Base-by-base conservation (phyloP, 805 yeast genomes). In the Starmerella floris region DNA sequence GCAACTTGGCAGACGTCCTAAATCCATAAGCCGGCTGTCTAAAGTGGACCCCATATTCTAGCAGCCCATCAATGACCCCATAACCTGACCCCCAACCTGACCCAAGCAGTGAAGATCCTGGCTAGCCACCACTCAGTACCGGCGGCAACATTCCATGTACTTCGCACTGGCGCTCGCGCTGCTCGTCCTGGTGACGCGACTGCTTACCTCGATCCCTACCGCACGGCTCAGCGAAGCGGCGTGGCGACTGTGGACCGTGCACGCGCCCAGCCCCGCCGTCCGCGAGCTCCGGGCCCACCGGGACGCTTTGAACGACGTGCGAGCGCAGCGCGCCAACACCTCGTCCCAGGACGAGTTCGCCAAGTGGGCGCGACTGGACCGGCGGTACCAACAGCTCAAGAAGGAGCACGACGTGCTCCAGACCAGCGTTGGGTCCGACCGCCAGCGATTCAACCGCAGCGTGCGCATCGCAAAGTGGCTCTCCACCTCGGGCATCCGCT, bases 301-400 rank as follows among this genome's bases (percentile, higher is more conserved):
- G 41, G 51, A 56, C 8, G 72, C 79, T 48, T 71, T 77, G 39
- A 57, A 60, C 15, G 59, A 62, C 17, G 56, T 75, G 20, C 66
- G 72, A 51, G 66, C 63, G 13, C 74, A 77, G 52, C 71, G 84
- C 47, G 65, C 73, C 25, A 49, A 67, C 2, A 72, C 85, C 9
- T 74, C 83, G 42, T 88, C 96, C 1, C 95, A 88, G 60, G 96
- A 91, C 58, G 77, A 91, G 55, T 91, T 88, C 60, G 95, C 96
- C 23, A 78, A 74, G 55, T 91, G 97, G 97, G 93, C 96, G 1
- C 84, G 84, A 59, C 67, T 87, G 48, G 87, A 84, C 55, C 72
- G 98, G 38, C 72, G 69, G 52, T 63, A 70, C 44, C 85, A 79
- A 50, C 69, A 71, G 45, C 55, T 82, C 39, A 66, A 68, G 35